A percentile compares a stretch with the other conserved stretches of the same genome.
phyloP scores from a whole-genome alignment of 352 stramenopile species.

The Phytophthora palmivora region DNA sequence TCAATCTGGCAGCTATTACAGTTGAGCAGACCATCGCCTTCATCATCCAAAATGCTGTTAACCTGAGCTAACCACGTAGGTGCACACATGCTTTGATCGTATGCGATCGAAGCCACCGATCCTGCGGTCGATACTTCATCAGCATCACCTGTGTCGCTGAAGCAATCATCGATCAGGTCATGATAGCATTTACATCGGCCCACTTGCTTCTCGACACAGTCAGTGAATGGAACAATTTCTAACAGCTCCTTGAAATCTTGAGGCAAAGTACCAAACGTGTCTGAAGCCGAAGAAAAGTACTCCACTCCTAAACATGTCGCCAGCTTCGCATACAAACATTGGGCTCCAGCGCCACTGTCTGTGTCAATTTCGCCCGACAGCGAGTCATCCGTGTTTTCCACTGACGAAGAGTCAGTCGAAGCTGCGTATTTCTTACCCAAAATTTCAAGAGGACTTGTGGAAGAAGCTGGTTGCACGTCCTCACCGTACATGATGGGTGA shows the following conservation, averaged over 20 bases:
- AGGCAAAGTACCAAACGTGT: slow-evolving; percentile 71
- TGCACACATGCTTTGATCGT: slow-evolving; percentile 68
- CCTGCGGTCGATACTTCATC: slow-evolving; percentile 46
- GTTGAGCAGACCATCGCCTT: slow-evolving; percentile 66
- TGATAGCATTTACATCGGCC: slow-evolving; percentile 59
- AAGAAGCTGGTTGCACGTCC: slow-evolving; percentile 49
- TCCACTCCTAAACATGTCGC: slow-evolving; percentile 71
- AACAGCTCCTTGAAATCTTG: slow-evolving; percentile 75
- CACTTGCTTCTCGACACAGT: slow-evolving; percentile 47
- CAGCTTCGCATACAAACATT: slow-evolving; percentile 74
- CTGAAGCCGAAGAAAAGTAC: slow-evolving; percentile 44
- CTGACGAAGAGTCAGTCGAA: slow-evolving; percentile 29
- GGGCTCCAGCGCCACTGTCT: slow-evolving; percentile 38
- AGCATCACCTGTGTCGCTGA: slow-evolving; percentile 45
- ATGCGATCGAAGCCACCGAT: slow-evolving; percentile 37
- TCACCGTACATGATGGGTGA: slow-evolving; percentile 79
- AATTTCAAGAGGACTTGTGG: slow-evolving; percentile 41
- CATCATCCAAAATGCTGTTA: slow-evolving; percentile 56
- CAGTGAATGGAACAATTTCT: slow-evolving; percentile 53
- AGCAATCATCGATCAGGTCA: slow-evolving; percentile 52
- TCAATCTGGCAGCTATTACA: slow-evolving; percentile 77
- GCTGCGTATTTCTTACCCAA: slow-evolving; percentile 67
- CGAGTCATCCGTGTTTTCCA: slow-evolving; percentile 40
- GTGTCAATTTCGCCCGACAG: slow-evolving; percentile 35
- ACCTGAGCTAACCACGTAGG: slow-evolving; percentile 54